These are phyloP conservation scores for Fusarium sp. DNA, from an alignment of 2,329 filamentous ascomycete species.

Conservation along the genomic window DNA sequence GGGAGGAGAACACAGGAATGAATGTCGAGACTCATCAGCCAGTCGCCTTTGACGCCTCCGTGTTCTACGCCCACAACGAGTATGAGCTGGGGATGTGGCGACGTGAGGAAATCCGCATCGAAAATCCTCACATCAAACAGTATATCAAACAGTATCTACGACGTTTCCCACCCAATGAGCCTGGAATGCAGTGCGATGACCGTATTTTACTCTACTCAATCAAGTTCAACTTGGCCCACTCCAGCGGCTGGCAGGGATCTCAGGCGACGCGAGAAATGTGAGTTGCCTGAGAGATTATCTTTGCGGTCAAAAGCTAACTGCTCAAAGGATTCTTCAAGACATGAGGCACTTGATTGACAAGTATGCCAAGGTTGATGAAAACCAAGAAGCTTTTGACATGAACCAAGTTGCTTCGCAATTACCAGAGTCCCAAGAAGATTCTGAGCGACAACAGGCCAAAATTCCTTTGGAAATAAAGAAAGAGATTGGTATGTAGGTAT, in stretches of 20 bases:
- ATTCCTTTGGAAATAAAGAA: too few relatives aligned
- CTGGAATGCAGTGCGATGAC: neutral
- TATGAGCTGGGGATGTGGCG: constrained; percentile 9
- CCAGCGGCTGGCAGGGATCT: neutral
- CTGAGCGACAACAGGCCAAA: too few relatives aligned
- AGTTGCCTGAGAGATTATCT: neutral
- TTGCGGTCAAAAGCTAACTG: neutral
- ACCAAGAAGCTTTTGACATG: neutral
- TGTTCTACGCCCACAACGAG: constrained; percentile 62
- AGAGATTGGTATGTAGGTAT: too few relatives aligned
- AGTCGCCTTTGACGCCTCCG: constrained; percentile 59
- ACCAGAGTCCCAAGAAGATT: too few relatives aligned
- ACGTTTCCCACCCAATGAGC: neutral
- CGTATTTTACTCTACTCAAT: neutral
- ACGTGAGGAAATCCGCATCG: neutral
- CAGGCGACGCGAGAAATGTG: neutral
- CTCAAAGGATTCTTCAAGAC: neutral
- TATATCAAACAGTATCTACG: neutral
- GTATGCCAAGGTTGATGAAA: neutral
- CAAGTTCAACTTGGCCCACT: constrained; percentile 3
- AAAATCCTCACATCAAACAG: neutral
- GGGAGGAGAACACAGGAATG: constrained; percentile 57
- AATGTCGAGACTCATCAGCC: constrained; percentile 49
- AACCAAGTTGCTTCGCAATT: neutral
- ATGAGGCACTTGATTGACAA: neutral